These are phyloP conservation scores for Zopfia rhizophila DNA, from an alignment of 2,329 filamentous ascomycete species.

Conservation along the genomic window DNA sequence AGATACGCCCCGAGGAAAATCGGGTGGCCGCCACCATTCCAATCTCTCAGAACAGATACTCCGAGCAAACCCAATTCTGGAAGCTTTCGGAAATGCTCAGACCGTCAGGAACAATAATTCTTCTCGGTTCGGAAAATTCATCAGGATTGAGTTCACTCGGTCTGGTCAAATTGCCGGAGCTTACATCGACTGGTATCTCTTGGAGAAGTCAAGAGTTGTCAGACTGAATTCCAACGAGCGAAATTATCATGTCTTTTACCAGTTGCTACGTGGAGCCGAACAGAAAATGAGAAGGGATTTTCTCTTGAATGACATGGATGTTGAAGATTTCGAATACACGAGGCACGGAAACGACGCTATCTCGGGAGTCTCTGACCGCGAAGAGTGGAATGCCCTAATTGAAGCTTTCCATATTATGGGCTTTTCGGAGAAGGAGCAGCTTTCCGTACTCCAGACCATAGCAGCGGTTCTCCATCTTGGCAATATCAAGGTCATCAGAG, in stretches of 20 bases:
- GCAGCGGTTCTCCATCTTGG: slow-evolving; percentile 93
- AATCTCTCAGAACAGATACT: slow-evolving; percentile 97
- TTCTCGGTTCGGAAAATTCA: slow-evolving; percentile 98
- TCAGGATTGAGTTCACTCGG: slow-evolving; percentile 92
- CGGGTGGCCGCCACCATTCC: slow-evolving; percentile 74
- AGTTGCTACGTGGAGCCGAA: slow-evolving; percentile 87
- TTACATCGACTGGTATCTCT: slow-evolving; percentile 97
- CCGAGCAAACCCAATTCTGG: slow-evolving; percentile 94
- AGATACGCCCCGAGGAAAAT: slow-evolving; percentile 72
- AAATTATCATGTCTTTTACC: slow-evolving; percentile 98
- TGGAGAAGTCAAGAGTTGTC: slow-evolving; percentile 98
- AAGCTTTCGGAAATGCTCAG: slow-evolving; percentile 98
- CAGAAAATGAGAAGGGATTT: slow-evolving; percentile 77
- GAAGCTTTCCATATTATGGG: slow-evolving; percentile 97
- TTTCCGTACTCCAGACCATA: slow-evolving; percentile 83
- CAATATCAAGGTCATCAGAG: slow-evolving; percentile 89
- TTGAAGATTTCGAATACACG: slow-evolving; percentile 92
- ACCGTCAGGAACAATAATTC: slow-evolving; percentile 99
- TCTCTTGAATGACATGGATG: slow-evolving; percentile 76
- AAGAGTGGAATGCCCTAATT: slow-evolving; percentile 89
- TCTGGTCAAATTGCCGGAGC: slow-evolving; percentile 92
- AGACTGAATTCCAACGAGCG: slow-evolving; percentile 86
- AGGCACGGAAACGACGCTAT: slow-evolving; percentile 92
- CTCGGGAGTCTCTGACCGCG: slow-evolving; percentile 84
- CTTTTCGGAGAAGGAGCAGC: slow-evolving; percentile 85